Conservation (phyloP, 2,329 filamentous ascomycete genomes). For the Aspergillus piperis region DNA sequence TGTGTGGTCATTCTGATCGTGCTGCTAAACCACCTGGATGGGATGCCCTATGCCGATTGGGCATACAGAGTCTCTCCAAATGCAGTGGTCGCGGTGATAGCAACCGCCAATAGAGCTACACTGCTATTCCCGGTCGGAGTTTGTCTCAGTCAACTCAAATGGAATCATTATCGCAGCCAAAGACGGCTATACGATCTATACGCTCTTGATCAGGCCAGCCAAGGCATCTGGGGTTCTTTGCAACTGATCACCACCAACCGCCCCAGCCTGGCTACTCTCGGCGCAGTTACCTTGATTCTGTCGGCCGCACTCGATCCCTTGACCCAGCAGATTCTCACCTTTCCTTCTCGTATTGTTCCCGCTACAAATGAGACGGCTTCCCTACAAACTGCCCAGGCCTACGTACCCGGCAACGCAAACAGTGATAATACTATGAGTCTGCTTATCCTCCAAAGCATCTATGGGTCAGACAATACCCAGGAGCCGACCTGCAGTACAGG, state of each 20-base stretch:
- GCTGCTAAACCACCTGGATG: not conserved
- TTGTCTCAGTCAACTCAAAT: constrained; percentile 21
- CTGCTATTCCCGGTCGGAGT: constrained; percentile 17
- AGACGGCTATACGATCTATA: constrained; percentile 16
- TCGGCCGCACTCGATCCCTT: constrained; percentile 17
- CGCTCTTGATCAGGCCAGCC: constrained; percentile 19
- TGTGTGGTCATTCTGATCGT: not conserved
- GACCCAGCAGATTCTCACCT: constrained; percentile 18
- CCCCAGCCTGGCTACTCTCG: constrained; percentile 20
- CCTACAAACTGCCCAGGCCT: constrained; percentile 2
- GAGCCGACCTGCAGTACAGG: constrained; percentile 12
- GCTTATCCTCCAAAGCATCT: not conserved
- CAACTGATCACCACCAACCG: constrained; percentile 9
- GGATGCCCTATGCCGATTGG: constrained; percentile 9
- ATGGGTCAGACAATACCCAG: not conserved
- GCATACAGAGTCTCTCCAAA: constrained; percentile 14
- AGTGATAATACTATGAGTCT: not conserved
- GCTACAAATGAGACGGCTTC: constrained; percentile 8
- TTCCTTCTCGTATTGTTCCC: constrained; percentile 12
- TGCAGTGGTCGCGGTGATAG: constrained; percentile 18
- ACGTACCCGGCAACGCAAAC: not conserved
- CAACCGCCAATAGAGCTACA: constrained; percentile 14
- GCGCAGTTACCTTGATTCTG: constrained; percentile 18
- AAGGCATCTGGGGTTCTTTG: constrained; percentile 17
- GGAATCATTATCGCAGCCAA: constrained; percentile 17